Conservation (phyloP, 352 stramenopile genomes). For the Phytophthora palmivora region DNA sequence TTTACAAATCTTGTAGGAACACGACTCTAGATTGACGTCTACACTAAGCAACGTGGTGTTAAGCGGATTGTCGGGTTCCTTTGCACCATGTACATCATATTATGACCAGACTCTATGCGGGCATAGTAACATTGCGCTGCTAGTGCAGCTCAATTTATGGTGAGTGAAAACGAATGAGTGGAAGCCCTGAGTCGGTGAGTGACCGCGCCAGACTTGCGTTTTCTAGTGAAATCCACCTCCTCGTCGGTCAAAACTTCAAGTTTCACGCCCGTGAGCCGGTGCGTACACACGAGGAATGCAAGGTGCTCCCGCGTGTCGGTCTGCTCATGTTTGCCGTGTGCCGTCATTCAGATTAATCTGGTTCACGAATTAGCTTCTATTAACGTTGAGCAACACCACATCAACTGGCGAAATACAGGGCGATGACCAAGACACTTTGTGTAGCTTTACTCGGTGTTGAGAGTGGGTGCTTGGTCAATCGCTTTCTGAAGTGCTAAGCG, state of each 20-base stretch:
- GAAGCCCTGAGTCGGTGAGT: slow-evolving; percentile 1
- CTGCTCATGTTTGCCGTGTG: neutral
- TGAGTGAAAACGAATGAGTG: no score
- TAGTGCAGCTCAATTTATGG: neutral
- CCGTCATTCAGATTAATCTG: slow-evolving; percentile 15
- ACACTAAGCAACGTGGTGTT: neutral
- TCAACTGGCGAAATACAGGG: no score
- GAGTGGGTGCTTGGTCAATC: slow-evolving; percentile 4
- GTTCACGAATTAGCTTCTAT: slow-evolving; percentile 22
- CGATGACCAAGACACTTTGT: neutral
- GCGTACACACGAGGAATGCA: slow-evolving; percentile 20
- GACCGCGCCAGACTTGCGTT: neutral
- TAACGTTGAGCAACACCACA: slow-evolving; percentile 2
- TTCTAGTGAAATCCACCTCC: slow-evolving; percentile 18
- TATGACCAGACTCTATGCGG: no score
- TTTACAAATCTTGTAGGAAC: no score
- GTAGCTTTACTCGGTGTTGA: no score
- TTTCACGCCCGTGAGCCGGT: slow-evolving; percentile 25
- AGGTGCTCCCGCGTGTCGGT: slow-evolving; percentile 10
- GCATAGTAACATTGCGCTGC: slow-evolving; percentile 18
- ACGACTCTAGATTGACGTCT: neutral
- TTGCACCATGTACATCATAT: no score
- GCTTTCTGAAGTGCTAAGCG: slow-evolving; percentile 12
- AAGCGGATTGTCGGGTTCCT: no score
- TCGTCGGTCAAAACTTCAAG: slow-evolving; percentile 27